Evolutionary conservation across 768 basidiomycete genomes (phyloP).

Genomic region (Brasilioporus rufonigricans): DNA sequence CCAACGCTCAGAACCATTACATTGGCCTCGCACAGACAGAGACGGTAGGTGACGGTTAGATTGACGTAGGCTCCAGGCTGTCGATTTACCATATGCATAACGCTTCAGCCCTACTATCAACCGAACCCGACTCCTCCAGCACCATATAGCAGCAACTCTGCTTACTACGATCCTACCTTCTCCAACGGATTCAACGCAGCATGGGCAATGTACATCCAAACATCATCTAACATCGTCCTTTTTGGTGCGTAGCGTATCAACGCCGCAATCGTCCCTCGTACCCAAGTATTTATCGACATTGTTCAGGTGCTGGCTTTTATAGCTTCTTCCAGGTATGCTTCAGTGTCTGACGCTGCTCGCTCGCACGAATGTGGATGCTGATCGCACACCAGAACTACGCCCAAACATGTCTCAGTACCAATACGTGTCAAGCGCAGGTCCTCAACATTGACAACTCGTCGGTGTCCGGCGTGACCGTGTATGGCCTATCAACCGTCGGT

Average conservation of each 20-base stretch:
- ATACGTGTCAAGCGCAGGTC: slow-evolving; percentile 42
- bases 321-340: slow-evolving; percentile 42
- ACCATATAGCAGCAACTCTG: slow-evolving; percentile 38
- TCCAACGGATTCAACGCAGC: neutral
- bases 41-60: slow-evolving; percentile 30
- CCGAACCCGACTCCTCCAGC: slow-evolving; percentile 42
- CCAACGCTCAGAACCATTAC: slow-evolving; percentile 44
- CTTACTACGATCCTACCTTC: slow-evolving; percentile 41
- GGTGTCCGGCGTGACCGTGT: slow-evolving; percentile 37
- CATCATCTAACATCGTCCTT: slow-evolving; percentile 40
- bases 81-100: neutral
- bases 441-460: slow-evolving; percentile 42
- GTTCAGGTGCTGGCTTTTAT: slow-evolving; percentile 45
- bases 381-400: slow-evolving; percentile 34
- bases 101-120: slow-evolving; percentile 46
- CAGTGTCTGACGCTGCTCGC: too few species aligned
- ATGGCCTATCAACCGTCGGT: slow-evolving; percentile 46
- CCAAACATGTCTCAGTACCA: slow-evolving; percentile 35
- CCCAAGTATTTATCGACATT: too few species aligned
- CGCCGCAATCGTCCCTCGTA: too few species aligned
- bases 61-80: too few species aligned
- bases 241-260: slow-evolving; percentile 34
- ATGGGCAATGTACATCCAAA: slow-evolving; percentile 22
- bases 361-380: neutral
- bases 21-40: slow-evolving; percentile 53